Base-by-base conservation (phyloP, 768 basidiomycete genomes). In the Mycena vitilis region DNA sequence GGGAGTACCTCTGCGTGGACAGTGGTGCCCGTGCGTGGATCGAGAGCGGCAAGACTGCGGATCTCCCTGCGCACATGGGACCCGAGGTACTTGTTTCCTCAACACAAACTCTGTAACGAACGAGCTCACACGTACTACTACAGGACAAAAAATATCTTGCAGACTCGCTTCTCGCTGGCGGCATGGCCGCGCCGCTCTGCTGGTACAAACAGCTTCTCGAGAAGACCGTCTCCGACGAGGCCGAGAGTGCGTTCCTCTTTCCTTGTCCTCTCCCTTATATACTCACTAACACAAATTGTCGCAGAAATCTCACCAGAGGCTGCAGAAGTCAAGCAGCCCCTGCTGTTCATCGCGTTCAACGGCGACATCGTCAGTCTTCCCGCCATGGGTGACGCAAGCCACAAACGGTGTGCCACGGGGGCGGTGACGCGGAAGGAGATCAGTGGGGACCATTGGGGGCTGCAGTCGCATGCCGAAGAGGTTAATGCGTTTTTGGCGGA, bases 151-250 rank as follows among this genome's bases (percentile, higher is more conserved):
- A 47, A 2, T 20, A 18, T n/a, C 45, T 47, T 18, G 20, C 8
- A 18, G 20, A 47, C 8, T 16, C 45, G 45, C 20, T 82, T 20
- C 54, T 69, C 22, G 71, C 69, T 16, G 73, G 73, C 5, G 82
- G 82, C 2, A 57, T 83, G n/a, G 57, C 65, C 11, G 81, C 71
- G 0, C 80, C 81, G 15, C 64, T 80, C 7, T 74, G 73, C 58
- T 84, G 80, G 79, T 83, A 82, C 70, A 79, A 75, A 57, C 66
- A 70, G 10, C 23, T 78, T 68, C 75, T 76, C n/a, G 63, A 49
- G 2, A 76, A 74, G 2, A 63, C 77, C 20, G 74, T 75, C 23
- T 36, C 60, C 18, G 79, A 80, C 40, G 84, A 84, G 40, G 73
- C 75, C 20, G 73, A 79, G 66, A 58, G 82, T 82, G 63, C n/a